Evolutionary conservation across 2,329 filamentous ascomycete species (phyloP), one percentile per base, ranked within the genome.

Genomic region (Pestalotiopsis sp.): DNA sequence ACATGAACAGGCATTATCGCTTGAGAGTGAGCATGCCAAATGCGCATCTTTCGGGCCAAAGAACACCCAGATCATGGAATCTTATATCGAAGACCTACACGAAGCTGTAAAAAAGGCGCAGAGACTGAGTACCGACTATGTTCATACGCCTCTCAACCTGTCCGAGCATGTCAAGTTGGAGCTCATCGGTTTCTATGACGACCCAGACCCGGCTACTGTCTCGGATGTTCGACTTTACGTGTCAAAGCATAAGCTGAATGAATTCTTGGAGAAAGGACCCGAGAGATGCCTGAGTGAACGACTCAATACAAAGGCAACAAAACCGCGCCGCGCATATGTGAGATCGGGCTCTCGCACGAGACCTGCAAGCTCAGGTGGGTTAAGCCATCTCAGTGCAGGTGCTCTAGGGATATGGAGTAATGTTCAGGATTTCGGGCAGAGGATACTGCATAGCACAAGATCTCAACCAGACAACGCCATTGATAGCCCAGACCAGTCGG

Each of bases 181-280:
- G 71, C 74, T 87, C 9, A 83, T 86, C 63, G 88, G 88, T 0
- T 91, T 91, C 73, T 91, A 90, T 67, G 87, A 89, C 61, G 87
- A 90, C 61, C 77, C 81, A 0, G 80, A 83, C 6, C 76, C 76
- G 3, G 76, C 76, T 38, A 69, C 73, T 14, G 76, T 77, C 1
- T 79, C 78, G 1, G 82, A 81, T 0, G 80, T 87, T 3, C 79
- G 87, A 3, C 79, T 87, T 0, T 87, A 88, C 80, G 81, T 87
- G 58, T 84, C 83, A 23, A 81, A 85, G 70, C 70, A 87, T 67
- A 78, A 84, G n/a, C 78, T 89, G 31, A 74, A 82, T 67, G 84
- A 89, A 1, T 91, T 90, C 61, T 73, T 91, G 1, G 76, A 78
- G 3, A 86, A 86, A 27, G 89, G 89, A 0, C 87, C 88, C 0